Evolutionary conservation across 2,329 filamentous ascomycete species (phyloP).

Genomic region (Penicillium decumbens): DNA sequence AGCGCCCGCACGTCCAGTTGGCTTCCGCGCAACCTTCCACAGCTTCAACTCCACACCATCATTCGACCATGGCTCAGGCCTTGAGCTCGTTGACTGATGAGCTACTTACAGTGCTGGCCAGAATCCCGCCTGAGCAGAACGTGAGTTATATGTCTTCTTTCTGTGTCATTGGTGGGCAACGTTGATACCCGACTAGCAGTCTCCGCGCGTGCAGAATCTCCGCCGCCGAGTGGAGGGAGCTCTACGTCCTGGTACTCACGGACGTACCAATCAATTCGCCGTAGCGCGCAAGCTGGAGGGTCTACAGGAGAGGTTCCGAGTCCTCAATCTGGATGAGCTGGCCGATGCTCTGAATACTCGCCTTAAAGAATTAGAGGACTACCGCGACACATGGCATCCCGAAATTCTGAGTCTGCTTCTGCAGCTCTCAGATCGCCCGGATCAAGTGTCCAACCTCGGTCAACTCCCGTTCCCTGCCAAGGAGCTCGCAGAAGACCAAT

Average conservation of each 20-base stretch:
- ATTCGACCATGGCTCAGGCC: slow-evolving; percentile 63
- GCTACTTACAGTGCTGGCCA: slow-evolving; percentile 62
- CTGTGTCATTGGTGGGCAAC: slow-evolving; percentile 2
- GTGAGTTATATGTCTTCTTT: slow-evolving; percentile 33
- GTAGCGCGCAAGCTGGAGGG: slow-evolving; percentile 62
- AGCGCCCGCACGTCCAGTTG: slow-evolving; percentile 20
- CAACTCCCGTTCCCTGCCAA: slow-evolving; percentile 55
- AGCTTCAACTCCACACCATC: not conserved
- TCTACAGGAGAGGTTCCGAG: slow-evolving; percentile 78
- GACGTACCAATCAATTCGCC: slow-evolving; percentile 71
- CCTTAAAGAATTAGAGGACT: slow-evolving; percentile 55
- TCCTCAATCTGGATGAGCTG: slow-evolving; percentile 73
- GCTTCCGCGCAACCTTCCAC: not conserved
- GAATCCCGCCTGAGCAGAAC: slow-evolving; percentile 45
- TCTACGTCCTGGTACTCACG: slow-evolving; percentile 46
- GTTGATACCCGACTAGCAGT: slow-evolving; percentile 24
- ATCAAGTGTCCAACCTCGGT: slow-evolving; percentile 62
- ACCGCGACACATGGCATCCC: slow-evolving; percentile 63
- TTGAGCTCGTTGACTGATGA: slow-evolving; percentile 64
- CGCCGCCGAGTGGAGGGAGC: slow-evolving; percentile 32
- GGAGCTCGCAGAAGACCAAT: slow-evolving; percentile 41
- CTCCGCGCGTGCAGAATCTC: slow-evolving; percentile 25
- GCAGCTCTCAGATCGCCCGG: slow-evolving; percentile 74
- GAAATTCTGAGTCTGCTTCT: slow-evolving; percentile 76
- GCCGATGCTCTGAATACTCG: slow-evolving; percentile 63